A percentile compares a stretch with the other conserved stretches of the same genome.
These are phyloP conservation scores for Talaromyces adpressus DNA, from an alignment of 495 filamentous ascomycete species.

Conservation along the genomic window DNA sequence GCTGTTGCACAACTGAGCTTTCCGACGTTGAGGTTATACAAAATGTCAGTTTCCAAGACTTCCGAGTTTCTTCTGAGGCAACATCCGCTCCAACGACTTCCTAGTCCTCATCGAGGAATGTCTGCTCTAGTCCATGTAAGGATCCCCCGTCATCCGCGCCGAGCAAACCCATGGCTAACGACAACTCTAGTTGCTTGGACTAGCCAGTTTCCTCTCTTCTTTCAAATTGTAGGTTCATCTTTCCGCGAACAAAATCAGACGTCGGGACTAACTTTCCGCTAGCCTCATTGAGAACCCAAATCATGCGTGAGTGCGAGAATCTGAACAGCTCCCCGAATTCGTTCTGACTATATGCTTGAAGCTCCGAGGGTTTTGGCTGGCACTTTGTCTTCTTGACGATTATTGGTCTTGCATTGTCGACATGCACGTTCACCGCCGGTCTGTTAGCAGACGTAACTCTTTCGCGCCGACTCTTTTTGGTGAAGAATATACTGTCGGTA, in stretches of 20 bases:
- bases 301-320: constrained; percentile 28
- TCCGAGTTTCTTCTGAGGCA: constrained; percentile 18
- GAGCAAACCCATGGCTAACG: constrained; percentile 13
- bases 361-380: constrained; percentile 70
- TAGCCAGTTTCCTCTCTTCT: constrained; percentile 59
- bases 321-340: constrained; percentile 16
- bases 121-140: constrained; percentile 67
- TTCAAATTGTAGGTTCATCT: constrained; percentile 52
- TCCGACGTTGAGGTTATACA: not conserved
- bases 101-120: constrained; percentile 61
- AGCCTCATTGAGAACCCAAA: constrained; percentile 42
- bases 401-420: constrained; percentile 64
- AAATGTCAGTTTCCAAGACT: constrained; percentile 11
- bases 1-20: not conserved
- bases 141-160: not conserved
- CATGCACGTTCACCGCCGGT: constrained; percentile 60
- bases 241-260: not conserved
- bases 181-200: constrained; percentile 43
- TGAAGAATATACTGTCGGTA: constrained; percentile 69
- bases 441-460: constrained; percentile 70
- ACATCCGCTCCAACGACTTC: constrained; percentile 67
- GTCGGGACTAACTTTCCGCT: constrained; percentile 2
- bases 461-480: constrained; percentile 54
- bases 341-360: constrained; percentile 13
- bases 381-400: constrained; percentile 83